Evolutionary conservation across 306 rosid genomes (phyloP), one percentile per base, ranked within the genome.

Genomic region (Trifolium dubium): DNA sequence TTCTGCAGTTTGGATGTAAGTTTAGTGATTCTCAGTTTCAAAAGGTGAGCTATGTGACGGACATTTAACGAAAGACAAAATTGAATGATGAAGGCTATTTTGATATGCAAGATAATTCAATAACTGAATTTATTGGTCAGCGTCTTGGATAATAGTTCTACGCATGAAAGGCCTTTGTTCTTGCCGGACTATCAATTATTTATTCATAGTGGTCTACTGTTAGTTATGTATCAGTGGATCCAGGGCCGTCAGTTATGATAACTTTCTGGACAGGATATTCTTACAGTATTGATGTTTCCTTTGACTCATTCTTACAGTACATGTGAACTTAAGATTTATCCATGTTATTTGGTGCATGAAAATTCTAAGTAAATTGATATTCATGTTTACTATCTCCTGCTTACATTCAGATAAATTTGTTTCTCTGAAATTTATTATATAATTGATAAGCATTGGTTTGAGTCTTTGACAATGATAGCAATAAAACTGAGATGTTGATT

Each of bases 401-500:
- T 47, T 69, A 74, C 65, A 28, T 49, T 72, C 10, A 49, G 34
- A 67, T 35, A 35, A 47, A 61, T 43, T 11, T 53, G 65, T 72
- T n/a, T 35, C 8, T 67, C 66, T 60, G 5, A 10, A 53, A 30
- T 51, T 44, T 77, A 71, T 64, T 70, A 41, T 18, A 55, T 29
- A 51, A 35, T 64, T 70, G 68, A 51, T 83, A 41, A 59, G 75
- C 41, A 19, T 59, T 29, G 40, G 69, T 54, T 76, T 59, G 64
- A 75, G 62, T 65, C 56, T 53, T 34, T 34, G 71, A 63, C 77
- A 74, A 70, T 74, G 72, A 64, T 62, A n/a, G 75, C 58, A 73
- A 29, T 58, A 74, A 74, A 55, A 65, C 47, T 9, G 35, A 40
- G 60, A 44, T 67, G 39, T 55, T 75, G 28, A 64, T 76, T 55